phyloP scores from a whole-genome alignment of 805 yeast species.

The Ogataea polymorpha region DNA sequence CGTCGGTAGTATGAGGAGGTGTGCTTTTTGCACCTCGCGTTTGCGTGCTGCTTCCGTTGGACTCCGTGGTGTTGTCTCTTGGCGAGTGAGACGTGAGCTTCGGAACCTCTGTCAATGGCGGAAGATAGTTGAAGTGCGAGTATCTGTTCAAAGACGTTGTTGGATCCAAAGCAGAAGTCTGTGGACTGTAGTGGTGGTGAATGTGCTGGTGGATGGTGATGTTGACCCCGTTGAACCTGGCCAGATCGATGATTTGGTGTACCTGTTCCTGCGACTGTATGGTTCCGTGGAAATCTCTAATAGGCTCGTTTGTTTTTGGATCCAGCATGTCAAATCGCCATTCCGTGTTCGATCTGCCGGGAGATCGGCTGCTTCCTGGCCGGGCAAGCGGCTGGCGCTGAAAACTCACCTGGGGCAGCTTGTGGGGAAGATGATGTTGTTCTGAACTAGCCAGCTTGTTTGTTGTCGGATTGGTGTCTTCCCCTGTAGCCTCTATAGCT shows the following conservation, averaged over 20 bases:
- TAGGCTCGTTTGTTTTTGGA: conserved; percentile 40
- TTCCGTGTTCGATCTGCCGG: conserved; percentile 40
- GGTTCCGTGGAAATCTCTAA: conserved; percentile 43
- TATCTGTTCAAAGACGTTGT: conserved; percentile 55
- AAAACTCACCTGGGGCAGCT: conserved; percentile 6
- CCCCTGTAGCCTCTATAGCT: conserved; percentile 15
- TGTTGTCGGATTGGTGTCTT: background rate
- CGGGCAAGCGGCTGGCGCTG: conserved; percentile 20
- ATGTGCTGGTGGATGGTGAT: conserved; percentile 83
- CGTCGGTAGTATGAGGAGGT: conserved; percentile 26
- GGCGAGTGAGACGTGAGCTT: conserved; percentile 60
- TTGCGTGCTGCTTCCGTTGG: conserved; percentile 19
- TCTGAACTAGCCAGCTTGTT: background rate
- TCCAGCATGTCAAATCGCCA: conserved; percentile 60
- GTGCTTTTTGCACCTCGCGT: conserved; percentile 14
- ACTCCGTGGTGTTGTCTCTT: conserved; percentile 32
- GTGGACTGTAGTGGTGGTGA: conserved; percentile 69
- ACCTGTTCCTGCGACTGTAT: conserved; percentile 54
- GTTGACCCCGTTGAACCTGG: conserved; percentile 52
- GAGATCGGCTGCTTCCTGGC: conserved; percentile 10
- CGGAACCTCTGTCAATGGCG: conserved; percentile 69
- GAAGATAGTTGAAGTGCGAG: conserved; percentile 72
- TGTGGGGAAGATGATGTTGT: background rate
- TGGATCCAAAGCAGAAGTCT: conserved; percentile 39
- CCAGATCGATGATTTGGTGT: conserved; percentile 55